Percentiles rank a stretch among this genome's conserved stretches.
Evolutionary conservation across 768 basidiomycete genomes (phyloP).

Genomic region (Mycena filopes): DNA sequence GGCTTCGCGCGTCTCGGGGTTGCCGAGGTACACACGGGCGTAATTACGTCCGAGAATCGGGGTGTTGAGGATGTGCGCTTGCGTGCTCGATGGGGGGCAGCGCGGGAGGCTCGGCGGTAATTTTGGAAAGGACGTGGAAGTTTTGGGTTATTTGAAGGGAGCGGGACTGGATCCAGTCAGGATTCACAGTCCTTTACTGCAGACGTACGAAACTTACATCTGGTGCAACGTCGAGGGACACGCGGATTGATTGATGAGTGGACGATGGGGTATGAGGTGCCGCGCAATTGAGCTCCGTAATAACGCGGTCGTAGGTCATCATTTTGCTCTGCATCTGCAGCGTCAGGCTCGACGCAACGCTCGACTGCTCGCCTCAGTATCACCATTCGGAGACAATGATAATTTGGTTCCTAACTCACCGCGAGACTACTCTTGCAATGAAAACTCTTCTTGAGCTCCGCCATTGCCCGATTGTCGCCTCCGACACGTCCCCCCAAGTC

Average conservation of each 20-base stretch:
- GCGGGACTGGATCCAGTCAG: conserved; percentile 48
- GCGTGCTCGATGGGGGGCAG: conserved; percentile 83
- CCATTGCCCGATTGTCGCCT: conserved; percentile 63
- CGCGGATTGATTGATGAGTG: conserved; percentile 77
- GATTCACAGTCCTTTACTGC: not conserved
- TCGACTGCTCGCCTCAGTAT: conserved; percentile 39
- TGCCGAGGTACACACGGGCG: conserved; percentile 80
- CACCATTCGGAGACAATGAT: not conserved
- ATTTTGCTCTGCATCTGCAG: conserved; percentile 92
- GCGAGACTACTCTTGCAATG: conserved; percentile 66
- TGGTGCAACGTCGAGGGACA: conserved; percentile 64
- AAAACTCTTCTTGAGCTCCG: conserved; percentile 71
- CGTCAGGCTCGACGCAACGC: conserved; percentile 63
- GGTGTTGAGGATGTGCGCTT: conserved; percentile 80
- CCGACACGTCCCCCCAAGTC: conserved; percentile 80
- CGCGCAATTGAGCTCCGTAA: conserved; percentile 83
- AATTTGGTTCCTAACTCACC: no score
- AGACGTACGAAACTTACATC: conserved; percentile 73
- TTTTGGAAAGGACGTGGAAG: conserved; percentile 80
- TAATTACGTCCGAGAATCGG: conserved; percentile 85
- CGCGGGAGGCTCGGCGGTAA: conserved; percentile 79
- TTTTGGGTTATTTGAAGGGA: conserved; percentile 73
- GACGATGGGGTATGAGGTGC: conserved; percentile 79
- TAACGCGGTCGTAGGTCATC: conserved; percentile 93
- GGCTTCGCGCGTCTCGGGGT: conserved; percentile 72